Conservation (phyloP, 495 filamentous ascomycete genomes). For the Penicillium desertorum region DNA sequence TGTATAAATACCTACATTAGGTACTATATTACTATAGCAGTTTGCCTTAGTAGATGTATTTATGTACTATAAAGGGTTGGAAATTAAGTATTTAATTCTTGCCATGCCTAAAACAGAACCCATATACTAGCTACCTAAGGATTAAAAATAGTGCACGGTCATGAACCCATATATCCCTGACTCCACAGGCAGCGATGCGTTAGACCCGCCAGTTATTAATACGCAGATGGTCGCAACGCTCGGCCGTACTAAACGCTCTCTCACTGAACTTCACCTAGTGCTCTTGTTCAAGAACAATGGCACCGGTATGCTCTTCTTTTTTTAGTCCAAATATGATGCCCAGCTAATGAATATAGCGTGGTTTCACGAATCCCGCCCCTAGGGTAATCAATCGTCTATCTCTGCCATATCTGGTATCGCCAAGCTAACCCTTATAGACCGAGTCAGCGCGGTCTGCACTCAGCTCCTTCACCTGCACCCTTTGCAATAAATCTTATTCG, state of each 20-base stretch:
- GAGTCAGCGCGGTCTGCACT: conserved; percentile 82
- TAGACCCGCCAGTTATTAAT: not conserved
- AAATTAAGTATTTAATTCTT: not conserved
- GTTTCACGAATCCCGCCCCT: conserved; percentile 52
- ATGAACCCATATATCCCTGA: not conserved
- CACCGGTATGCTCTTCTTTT: conserved; percentile 14
- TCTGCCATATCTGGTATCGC: not conserved
- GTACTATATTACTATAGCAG: not conserved
- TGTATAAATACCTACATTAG: not conserved
- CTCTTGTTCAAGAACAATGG: conserved; percentile 7
- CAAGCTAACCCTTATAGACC: conserved; percentile 52
- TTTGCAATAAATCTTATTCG: conserved; percentile 61
- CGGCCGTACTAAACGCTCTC: not conserved
- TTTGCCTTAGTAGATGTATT: not conserved
- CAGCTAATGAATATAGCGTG: conserved; percentile 30
- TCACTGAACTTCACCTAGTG: not conserved
- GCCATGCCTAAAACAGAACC: not conserved
- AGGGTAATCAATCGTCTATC: conserved; percentile 34
- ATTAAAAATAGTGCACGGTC: not conserved
- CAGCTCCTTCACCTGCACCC: conserved; percentile 79
- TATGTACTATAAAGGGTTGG: not conserved
- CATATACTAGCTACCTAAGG: not conserved
- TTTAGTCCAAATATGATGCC: not conserved
- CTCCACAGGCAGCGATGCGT: not conserved
- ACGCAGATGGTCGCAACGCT: not conserved